These are phyloP conservation scores for Immersiella caudata DNA, from an alignment of 495 filamentous ascomycete genomes.

Conservation along the genomic window DNA sequence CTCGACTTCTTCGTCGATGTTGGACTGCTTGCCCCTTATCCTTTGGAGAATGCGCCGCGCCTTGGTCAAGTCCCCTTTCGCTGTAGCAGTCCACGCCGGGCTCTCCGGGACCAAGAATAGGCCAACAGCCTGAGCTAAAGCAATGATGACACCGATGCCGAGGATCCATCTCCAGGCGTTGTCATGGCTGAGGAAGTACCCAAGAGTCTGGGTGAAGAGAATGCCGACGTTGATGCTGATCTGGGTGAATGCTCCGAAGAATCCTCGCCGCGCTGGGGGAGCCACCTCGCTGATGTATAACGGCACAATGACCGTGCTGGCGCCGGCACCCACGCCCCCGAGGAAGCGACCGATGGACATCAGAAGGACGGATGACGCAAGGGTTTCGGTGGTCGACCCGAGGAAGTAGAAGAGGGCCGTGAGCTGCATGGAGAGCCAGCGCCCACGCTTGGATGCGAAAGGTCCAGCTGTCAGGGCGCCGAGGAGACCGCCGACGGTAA, in stretches of 20 bases:
- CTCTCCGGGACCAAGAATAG: constrained; percentile 78
- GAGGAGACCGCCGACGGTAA: constrained; percentile 84
- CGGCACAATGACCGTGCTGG: constrained; percentile 90
- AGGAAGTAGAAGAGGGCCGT: constrained; percentile 75
- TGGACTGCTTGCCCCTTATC: constrained; percentile 68
- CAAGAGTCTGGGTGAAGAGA: constrained; percentile 76
- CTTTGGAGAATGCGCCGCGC: constrained; percentile 70
- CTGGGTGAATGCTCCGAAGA: constrained; percentile 91
- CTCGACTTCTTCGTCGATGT: constrained; percentile 74
- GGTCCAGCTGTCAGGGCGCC: constrained; percentile 81
- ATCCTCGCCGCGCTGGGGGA: constrained; percentile 74
- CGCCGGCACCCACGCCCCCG: constrained; percentile 81
- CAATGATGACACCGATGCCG: constrained; percentile 70
- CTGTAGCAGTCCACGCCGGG: constrained; percentile 75
- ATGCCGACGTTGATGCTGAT: constrained; percentile 96
- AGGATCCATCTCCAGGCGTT: constrained; percentile 83
- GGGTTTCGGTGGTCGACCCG: constrained; percentile 73
- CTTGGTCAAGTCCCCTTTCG: constrained; percentile 59
- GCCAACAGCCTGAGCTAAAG: constrained; percentile 63
- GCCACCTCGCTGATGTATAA: constrained; percentile 92
- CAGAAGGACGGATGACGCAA: constrained; percentile 66
- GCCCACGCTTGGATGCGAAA: constrained; percentile 70
- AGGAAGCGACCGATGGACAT: constrained; percentile 76
- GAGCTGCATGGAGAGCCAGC: constrained; percentile 68
- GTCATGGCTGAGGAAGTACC: constrained; percentile 80